Evolutionary conservation across 495 filamentous ascomycete genomes (phyloP).

Genomic region (Podospora didyma): DNA sequence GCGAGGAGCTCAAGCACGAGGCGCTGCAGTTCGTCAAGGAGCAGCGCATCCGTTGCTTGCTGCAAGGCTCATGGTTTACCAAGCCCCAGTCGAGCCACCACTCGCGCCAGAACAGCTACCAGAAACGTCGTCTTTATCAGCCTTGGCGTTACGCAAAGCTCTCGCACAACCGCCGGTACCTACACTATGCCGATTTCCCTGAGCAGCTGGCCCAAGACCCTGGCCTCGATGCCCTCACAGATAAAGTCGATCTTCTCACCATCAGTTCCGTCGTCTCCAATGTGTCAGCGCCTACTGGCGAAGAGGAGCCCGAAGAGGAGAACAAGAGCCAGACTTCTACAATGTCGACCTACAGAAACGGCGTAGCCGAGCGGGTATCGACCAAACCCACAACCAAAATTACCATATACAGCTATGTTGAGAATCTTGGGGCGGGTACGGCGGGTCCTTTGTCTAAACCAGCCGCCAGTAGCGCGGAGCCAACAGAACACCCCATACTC

Average conservation of each 20-base stretch:
- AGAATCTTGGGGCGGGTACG: constrained; percentile 11
- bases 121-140: constrained; percentile 34
- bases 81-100: constrained; percentile 38
- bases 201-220: constrained; percentile 60
- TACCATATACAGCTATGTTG: constrained; percentile 75
- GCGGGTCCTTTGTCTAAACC: not conserved
- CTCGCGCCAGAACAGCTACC: constrained; percentile 26
- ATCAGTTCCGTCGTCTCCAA: constrained; percentile 94
- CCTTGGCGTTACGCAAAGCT: constrained; percentile 81
- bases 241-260: constrained; percentile 84
- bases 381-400: constrained; percentile 72
- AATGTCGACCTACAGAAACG: constrained; percentile 26
- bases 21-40: constrained; percentile 95
- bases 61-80: constrained; percentile 89
- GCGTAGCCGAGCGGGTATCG: constrained; percentile 21
- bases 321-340: constrained; percentile 17
- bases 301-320: constrained; percentile 28
- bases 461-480: constrained; percentile 23
- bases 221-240: constrained; percentile 64
- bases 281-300: constrained; percentile 59
- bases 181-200: constrained; percentile 90
- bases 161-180: constrained; percentile 83
- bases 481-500: constrained; percentile 59
- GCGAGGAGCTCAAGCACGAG: constrained; percentile 89
- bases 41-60: constrained; percentile 87